phyloP scores from a whole-genome alignment of 345 rosid species.

The Triadica sebifera region DNA sequence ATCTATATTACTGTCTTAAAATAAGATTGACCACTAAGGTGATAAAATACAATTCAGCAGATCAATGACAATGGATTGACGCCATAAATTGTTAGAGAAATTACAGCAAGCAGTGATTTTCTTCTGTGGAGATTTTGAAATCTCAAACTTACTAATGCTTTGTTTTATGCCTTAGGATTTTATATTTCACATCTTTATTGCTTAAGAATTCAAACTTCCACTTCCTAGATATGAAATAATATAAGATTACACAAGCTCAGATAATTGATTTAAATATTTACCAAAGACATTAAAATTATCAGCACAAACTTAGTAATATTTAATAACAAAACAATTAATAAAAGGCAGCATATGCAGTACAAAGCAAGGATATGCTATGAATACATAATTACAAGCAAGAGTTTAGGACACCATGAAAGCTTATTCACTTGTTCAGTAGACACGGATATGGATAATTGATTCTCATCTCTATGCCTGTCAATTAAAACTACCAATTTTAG shows the following conservation, averaged over 20 bases:
- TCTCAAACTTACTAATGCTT: too few species aligned
- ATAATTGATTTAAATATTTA: neutral
- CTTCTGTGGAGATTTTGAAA: neutral
- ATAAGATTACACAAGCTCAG: neutral
- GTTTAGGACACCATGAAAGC: neutral
- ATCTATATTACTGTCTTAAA: constrained; percentile 31
- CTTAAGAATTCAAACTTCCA: neutral
- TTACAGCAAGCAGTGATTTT: constrained; percentile 1
- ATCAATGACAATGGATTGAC: neutral
- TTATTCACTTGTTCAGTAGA: neutral
- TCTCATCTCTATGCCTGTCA: neutral
- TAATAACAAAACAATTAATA: neutral
- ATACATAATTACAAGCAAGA: neutral
- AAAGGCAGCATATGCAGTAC: neutral
- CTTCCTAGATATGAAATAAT: neutral
- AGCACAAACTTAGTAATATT: neutral
- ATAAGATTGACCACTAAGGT: constrained; percentile 10
- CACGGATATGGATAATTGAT: neutral
- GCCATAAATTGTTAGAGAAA: constrained; percentile 12
- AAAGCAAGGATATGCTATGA: neutral
- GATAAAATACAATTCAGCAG: constrained; percentile 20
- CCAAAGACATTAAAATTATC: too few species aligned
- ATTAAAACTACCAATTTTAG: neutral
- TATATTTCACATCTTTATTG: neutral
- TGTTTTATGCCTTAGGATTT: too few species aligned